Evolutionary conservation across 1,139 yeast species (phyloP).

Genomic region (Yamadazyma membranifaciens): DNA sequence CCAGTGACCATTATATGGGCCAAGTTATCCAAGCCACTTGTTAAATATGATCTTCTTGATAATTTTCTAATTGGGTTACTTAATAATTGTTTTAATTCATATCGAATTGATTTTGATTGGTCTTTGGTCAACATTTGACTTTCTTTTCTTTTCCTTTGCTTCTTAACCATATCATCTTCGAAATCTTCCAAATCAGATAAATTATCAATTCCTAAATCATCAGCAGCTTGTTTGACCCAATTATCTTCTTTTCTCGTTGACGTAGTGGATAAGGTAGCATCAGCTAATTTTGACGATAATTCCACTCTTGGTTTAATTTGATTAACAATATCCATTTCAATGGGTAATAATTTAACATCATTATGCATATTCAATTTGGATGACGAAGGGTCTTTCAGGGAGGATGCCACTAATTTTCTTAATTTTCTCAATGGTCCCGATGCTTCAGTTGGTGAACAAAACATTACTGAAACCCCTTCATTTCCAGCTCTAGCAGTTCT

Average conservation of each 20-base stretch:
- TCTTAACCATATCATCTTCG: constrained; percentile 67
- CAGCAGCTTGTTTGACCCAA: constrained; percentile 91
- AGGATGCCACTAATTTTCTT: constrained; percentile 56
- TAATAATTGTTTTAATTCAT: constrained; percentile 58
- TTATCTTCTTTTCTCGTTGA: constrained; percentile 68
- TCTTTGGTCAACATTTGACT: constrained; percentile 52
- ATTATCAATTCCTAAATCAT: constrained; percentile 82
- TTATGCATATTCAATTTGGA: constrained; percentile 35
- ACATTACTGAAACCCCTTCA: constrained; percentile 90
- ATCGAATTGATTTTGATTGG: constrained; percentile 48
- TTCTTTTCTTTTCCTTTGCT: constrained; percentile 60
- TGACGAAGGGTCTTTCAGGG: constrained; percentile 18
- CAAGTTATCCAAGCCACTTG: constrained; percentile 79
- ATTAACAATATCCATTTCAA: constrained; percentile 70
- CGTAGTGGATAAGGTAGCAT: constrained; percentile 57
- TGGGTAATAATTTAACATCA: constrained; percentile 70
- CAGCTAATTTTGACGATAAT: constrained; percentile 73
- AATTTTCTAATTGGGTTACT: constrained; percentile 64
- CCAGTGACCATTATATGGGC: constrained; percentile 84
- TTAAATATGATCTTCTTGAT: constrained; percentile 70
- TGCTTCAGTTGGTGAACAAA: constrained; percentile 93
- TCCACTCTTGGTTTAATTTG: constrained; percentile 70
- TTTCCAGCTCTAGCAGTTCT: constrained; percentile 96
- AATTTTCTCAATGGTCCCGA: constrained; percentile 82
- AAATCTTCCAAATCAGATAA: constrained; percentile 54